Evolutionary conservation across 2,329 filamentous ascomycete species (phyloP).

Genomic region (Cephalotrichum gorgonifer): DNA sequence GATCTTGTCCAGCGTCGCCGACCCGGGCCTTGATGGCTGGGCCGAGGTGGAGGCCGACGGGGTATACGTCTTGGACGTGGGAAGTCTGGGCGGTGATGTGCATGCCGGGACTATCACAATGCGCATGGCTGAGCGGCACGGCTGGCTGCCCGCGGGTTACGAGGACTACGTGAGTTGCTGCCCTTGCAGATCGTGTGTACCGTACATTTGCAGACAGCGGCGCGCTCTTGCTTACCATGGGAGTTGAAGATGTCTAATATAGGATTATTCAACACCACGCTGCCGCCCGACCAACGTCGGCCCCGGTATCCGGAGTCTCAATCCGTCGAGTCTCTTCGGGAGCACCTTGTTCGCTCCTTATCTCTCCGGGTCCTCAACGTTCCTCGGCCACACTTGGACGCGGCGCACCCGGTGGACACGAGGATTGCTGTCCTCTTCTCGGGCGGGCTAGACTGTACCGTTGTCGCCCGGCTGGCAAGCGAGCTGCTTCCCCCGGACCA

Average conservation of each 20-base stretch:
- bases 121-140: background rate
- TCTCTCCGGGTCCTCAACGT: constrained; percentile 54
- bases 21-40: constrained; percentile 45
- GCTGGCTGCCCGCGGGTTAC: constrained; percentile 5
- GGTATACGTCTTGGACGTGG: constrained; percentile 58
- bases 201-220: background rate
- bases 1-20: constrained; percentile 62
- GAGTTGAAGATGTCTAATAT: constrained; percentile 40
- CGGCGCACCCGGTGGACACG: constrained; percentile 15
- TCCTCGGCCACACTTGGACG: constrained; percentile 38
- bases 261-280: constrained; percentile 37
- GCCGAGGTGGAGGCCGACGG: constrained; percentile 77
- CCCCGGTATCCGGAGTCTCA: constrained; percentile 35
- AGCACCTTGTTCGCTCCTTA: constrained; percentile 42
- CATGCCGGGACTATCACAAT: background rate
- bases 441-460: constrained; percentile 84
- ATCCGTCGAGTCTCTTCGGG: constrained; percentile 32
- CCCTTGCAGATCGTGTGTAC: no score
- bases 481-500: constrained; percentile 61
- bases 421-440: constrained; percentile 80
- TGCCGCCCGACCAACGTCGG: constrained; percentile 20
- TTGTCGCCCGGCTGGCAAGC: constrained; percentile 72
- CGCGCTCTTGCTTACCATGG: background rate
- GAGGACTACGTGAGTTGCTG: constrained; percentile 32
- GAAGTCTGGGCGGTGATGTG: constrained; percentile 7